Percentiles rank a stretch among this genome's conserved stretches.
phyloP scores from a whole-genome alignment of 202 grass and related monocot genomes.

The Panicum virgatum region DNA sequence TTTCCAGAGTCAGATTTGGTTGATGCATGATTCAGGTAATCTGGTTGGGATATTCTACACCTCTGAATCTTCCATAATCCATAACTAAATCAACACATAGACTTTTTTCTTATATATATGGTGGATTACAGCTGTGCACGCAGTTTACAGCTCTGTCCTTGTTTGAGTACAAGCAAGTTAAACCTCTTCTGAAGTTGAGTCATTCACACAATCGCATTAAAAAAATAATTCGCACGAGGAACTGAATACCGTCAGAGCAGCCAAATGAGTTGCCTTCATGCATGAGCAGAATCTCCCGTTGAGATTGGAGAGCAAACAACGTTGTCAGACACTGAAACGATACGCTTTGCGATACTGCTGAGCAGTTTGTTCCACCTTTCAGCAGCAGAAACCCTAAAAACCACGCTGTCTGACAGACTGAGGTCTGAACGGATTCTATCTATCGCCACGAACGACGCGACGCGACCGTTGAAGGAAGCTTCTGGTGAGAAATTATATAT shows the following conservation, averaged over 20 bases:
- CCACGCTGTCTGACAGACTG: neutral
- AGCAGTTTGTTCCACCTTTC: neutral
- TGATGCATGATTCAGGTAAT: neutral
- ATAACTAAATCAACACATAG: neutral
- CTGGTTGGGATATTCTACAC: neutral
- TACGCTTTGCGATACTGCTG: neutral
- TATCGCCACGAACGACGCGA: neutral
- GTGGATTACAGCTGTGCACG: neutral
- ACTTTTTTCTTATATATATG: neutral
- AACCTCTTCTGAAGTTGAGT: neutral
- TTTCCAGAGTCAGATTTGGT: neutral
- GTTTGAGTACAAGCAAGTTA: conserved; percentile 9
- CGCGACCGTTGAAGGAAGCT: conserved; percentile 6
- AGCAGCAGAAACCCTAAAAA: neutral
- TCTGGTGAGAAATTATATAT: neutral
- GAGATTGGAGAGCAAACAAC: neutral
- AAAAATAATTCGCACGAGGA: neutral
- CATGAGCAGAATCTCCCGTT: neutral
- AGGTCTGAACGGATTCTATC: too few relatives aligned
- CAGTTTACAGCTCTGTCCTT: neutral
- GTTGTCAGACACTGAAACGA: neutral
- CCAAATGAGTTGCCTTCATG: neutral
- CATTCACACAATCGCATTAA: neutral
- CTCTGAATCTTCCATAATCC: neutral
- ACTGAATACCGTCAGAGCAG: neutral